Evolutionary conservation across 352 stramenopile genomes (phyloP), one percentile per base, ranked within the genome.

Genomic region (Pythium sukuiense): DNA sequence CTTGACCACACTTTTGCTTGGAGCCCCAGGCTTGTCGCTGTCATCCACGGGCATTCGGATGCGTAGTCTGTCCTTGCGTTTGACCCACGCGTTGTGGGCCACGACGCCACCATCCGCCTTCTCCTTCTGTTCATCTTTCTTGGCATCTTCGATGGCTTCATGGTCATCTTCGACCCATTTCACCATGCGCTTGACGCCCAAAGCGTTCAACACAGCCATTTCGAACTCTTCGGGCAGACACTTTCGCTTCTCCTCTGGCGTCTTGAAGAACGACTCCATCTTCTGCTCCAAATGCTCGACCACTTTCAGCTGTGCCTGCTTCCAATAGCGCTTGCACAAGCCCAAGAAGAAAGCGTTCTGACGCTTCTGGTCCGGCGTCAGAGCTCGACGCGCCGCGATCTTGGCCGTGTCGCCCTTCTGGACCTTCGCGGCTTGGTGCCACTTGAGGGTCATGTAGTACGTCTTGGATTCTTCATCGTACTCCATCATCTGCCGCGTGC

Each of bases 401-500:
- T 93, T 95, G 41, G 87, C 87, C 9, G 85, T 95, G 64, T 95
- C 87, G 9, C 85, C 87, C 57, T 93, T 93, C 45, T 93, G 85
- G 9, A 80, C 80, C 68, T 95, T 95, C 52, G 79, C 85, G 7
- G 87, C 85, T 24, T 87, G 74, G 55, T 91, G 86, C 84, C 86
- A 95, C 70, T 95, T 95, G 59, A 95, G 76, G 27, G 86, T 92
- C 82, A 95, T 90, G 65, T 74, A 90, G 65, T 83, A 90, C 20
- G 71, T 77, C 48, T 77, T 81, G 30, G 29, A 59, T 20, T 70
- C 63, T 26, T 79, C 82, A 46, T 88, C 73, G 39, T 80, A 76
- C 54, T 95, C 86, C 86, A 95, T 95, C 82, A 95, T 90, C 61
- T 95, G 84, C 53, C 83, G 78, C 24, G 86, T 95, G 11, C 84